Evolutionary conservation across 1,284 basidiomycete genomes (phyloP), one percentile per base, ranked within the genome.

Genomic region (Sphagnurus paluster): DNA sequence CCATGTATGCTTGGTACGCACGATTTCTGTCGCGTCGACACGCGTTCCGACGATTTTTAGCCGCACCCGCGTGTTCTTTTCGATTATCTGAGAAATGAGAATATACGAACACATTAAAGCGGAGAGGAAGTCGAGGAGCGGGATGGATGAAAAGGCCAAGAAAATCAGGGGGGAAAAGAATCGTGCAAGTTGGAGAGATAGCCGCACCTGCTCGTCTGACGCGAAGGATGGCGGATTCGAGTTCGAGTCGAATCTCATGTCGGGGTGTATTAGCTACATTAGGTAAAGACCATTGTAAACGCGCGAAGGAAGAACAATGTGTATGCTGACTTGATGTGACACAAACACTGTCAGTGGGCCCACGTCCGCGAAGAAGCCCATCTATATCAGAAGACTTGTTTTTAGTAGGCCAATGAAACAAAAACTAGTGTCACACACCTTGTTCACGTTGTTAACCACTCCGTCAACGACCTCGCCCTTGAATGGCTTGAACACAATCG

Each of bases 391-490:
- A 4, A 24, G 24, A 3, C 35, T 35, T 29, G 8, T 25, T 40
- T 21, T 26, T 7, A 8, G 37, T 17, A 35, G 16, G 17, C 24
- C 13, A 5, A 6, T 13, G 17, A 30, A 32, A 29, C 25, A 9
- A 24, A 11, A 17, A 10, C 10, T 30, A 5, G 41, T 5, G 17
- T 14, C 28, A 53, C 84, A 58, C 56, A 93, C 92, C 79, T 98
- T 98, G 68, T 90, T 97, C 32, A 99, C 97, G 55, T 93, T 95
- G 56, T 88, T 89, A 20, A 99, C 96, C 6, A 95, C 87, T 1
- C 93, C 96, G 67, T 99, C 97, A 28, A 99, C 91, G 4, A 98
- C 96, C 68, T 99, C 96, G 17, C 95, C 95, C 70, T 98, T 98
- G 80, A 98, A 99, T 25, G 94, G 95, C 68, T 95, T 93, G 79